Evolutionary conservation across 2,329 filamentous ascomycete species (phyloP).

Genomic region (Cryphonectria japonica): DNA sequence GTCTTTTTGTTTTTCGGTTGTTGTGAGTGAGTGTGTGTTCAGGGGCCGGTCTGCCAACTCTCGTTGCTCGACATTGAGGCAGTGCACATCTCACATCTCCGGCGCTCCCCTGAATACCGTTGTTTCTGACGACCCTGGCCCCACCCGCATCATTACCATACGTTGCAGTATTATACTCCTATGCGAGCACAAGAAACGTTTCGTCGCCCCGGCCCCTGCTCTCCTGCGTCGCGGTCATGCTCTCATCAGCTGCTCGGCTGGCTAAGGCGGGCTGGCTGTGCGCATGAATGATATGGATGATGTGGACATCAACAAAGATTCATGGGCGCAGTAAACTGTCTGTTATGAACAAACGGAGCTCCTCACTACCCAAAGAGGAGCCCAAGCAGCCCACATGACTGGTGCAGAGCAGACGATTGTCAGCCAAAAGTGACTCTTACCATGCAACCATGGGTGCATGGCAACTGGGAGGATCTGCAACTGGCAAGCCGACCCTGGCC

Average conservation of each 20-base stretch:
- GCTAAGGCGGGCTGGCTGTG: background rate
- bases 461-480: background rate
- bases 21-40: background rate
- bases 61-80: slow-evolving; percentile 25
- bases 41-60: background rate
- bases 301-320: background rate
- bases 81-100: slow-evolving; percentile 26
- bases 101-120: slow-evolving; percentile 19
- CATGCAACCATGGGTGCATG: background rate
- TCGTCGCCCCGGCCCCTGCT: slow-evolving; percentile 1
- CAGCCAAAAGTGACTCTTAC: background rate
- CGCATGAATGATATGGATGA: background rate
- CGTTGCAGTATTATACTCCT: background rate
- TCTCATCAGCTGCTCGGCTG: background rate
- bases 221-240: background rate
- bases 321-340: background rate
- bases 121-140: slow-evolving; percentile 21
- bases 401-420: background rate
- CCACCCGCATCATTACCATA: background rate
- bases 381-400: background rate
- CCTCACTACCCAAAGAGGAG: background rate
- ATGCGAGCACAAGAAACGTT: slow-evolving; percentile 12
- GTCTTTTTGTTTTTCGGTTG: background rate
- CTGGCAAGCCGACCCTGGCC: slow-evolving; percentile 1
- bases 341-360: background rate